Evolutionary conservation across 2,329 filamentous ascomycete genomes (phyloP).

Genomic region (Trichoderma asperellum): DNA sequence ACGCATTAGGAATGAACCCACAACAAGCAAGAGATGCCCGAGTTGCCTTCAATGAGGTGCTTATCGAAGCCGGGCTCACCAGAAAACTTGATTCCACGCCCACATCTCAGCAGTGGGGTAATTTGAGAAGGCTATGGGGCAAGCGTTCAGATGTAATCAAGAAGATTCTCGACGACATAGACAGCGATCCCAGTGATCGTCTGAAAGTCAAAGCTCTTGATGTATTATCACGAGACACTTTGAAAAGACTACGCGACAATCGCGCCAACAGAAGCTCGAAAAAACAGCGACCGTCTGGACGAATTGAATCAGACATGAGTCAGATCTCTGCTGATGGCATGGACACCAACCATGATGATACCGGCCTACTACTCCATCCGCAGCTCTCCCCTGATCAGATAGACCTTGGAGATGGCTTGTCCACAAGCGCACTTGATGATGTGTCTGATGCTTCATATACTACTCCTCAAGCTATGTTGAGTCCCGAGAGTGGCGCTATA

Average conservation of each 20-base stretch:
- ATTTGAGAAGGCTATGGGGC: constrained; percentile 71
- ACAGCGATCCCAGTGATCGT: constrained; percentile 55
- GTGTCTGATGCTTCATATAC: constrained; percentile 34
- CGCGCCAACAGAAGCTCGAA: constrained; percentile 57
- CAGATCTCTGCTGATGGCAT: constrained; percentile 5
- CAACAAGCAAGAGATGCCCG: constrained; percentile 62
- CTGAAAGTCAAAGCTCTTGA: constrained; percentile 69
- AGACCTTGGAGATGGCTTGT: constrained; percentile 33
- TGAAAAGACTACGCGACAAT: constrained; percentile 75
- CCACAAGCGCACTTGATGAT: constrained; percentile 34
- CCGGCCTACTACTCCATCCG: constrained; percentile 31
- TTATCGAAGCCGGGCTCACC: constrained; percentile 68
- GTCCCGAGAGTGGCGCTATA: constrained; percentile 32
- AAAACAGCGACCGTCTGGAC: constrained; percentile 10
- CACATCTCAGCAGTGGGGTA: constrained; percentile 71
- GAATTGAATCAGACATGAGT: neutral
- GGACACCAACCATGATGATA: neutral
- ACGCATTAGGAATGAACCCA: constrained; percentile 53
- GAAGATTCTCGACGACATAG: constrained; percentile 55
- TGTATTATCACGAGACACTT: constrained; percentile 72
- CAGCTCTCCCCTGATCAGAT: constrained; percentile 22
- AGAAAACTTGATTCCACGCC: constrained; percentile 74
- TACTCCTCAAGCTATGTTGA: constrained; percentile 34
- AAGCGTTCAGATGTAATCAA: constrained; percentile 59
- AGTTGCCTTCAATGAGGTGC: constrained; percentile 65